Conservation (phyloP, 1,139 yeast genomes). For the Pichia inconspicua region DNA sequence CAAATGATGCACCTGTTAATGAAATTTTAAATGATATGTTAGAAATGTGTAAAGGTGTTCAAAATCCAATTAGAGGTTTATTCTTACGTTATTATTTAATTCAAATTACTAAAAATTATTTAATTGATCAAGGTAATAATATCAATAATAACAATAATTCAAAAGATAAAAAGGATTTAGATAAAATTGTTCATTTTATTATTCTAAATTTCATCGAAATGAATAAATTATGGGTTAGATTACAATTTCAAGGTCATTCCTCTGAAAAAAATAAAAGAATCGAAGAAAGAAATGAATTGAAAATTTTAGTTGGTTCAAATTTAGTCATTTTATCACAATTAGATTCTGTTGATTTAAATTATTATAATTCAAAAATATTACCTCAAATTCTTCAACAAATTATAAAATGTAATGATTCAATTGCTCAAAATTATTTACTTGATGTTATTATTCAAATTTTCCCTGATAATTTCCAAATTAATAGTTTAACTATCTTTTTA, state of each 20-base stretch:
- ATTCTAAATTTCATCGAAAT: constrained; percentile 87
- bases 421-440: constrained; percentile 84
- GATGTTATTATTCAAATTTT: constrained; percentile 91
- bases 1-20: constrained; percentile 69
- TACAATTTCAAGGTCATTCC: constrained; percentile 93
- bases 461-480: constrained; percentile 85
- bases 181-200: constrained; percentile 49
- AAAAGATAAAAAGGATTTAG: constrained; percentile 4
- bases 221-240: constrained; percentile 95
- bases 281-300: constrained; percentile 79
- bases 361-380: constrained; percentile 58
- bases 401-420: constrained; percentile 81
- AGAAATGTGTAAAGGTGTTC: constrained; percentile 98
- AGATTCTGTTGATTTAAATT: constrained; percentile 59
- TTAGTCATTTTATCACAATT: constrained; percentile 83
- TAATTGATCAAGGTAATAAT: constrained; percentile 26
- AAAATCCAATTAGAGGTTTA: constrained; percentile 85
- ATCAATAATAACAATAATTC: background rate
- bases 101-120: constrained; percentile 64
- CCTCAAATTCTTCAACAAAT: constrained; percentile 86
- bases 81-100: constrained; percentile 83
- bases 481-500: constrained; percentile 61
- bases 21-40: constrained; percentile 94
- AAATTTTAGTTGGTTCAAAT: constrained; percentile 87
- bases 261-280: constrained; percentile 70